phyloP scores from a whole-genome alignment of 176 grass and related monocot genomes.

The Olyra latifolia region DNA sequence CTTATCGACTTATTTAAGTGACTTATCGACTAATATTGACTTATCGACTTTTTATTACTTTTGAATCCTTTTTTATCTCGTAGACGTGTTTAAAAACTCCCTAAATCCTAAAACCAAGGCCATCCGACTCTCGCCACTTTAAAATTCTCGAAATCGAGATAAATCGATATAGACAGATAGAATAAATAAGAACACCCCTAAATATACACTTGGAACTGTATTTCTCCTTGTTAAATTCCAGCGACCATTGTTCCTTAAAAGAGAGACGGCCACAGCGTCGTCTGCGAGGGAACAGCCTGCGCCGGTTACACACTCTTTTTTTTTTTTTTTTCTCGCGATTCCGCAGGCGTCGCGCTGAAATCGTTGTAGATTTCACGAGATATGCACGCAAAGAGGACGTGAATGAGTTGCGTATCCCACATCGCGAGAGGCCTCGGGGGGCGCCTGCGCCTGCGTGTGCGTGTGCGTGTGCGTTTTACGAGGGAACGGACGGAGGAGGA shows the following conservation, averaged over 20 bases:
- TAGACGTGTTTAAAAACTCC: too few relatives aligned
- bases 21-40: too few relatives aligned
- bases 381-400: slow-evolving; percentile 25
- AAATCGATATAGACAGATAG: too few relatives aligned
- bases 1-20: too few relatives aligned
- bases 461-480: not conserved
- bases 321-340: not conserved
- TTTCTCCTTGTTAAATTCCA: too few relatives aligned
- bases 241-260: not conserved
- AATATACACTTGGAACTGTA: too few relatives aligned
- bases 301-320: not conserved
- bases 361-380: slow-evolving; percentile 27
- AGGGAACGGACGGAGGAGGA: not conserved
- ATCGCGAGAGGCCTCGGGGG: not conserved
- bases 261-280: not conserved
- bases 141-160: too few relatives aligned
- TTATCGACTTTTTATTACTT: too few relatives aligned
- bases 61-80: too few relatives aligned
- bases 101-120: too few relatives aligned
- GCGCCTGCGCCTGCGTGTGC: not conserved
- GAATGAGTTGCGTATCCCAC: slow-evolving; percentile 26
- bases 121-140: too few relatives aligned
- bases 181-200: too few relatives aligned
- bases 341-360: slow-evolving; percentile 18
- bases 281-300: not conserved